Evolutionary conservation across 768 basidiomycete genomes (phyloP), one percentile per base, ranked within the genome.

Genomic region (Lactarius hengduanensis): DNA sequence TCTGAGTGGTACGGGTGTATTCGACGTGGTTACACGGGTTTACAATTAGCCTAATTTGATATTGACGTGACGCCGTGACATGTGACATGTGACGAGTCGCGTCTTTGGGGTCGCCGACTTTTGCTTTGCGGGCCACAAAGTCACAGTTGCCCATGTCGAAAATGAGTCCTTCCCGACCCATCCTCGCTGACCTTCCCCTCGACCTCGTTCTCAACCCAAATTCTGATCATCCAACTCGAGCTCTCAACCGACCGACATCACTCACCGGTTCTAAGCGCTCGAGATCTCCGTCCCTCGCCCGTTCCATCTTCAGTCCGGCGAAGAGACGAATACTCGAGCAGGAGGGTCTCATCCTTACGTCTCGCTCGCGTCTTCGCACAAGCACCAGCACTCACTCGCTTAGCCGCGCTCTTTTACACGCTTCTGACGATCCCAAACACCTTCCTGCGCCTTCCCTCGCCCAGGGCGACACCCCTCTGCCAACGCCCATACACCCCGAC

Each of bases 1-100:
- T 74, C 79, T 81, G 60, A 93, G 89, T n/a, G 96, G 96, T n/a
- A 98, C 96, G 28, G 97, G 96, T 5, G 86, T 87, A 40, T 99
- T 98, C 72, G 96, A 94, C 74, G 84, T 98, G 47, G 84, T 92
- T 64, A 85, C 87, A 84, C 81, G 57, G 18, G 38, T 36, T n/a
- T 16, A 10, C 57, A 30, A 53, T 36, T 28, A 34, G 5, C 9
- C 2, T 32, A 40, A 55, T 34, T 0, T 47, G 10, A 32, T 11
- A 26, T 15, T 47, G 54, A 40, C 2, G 62, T 41, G 50, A 45
- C 32, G 16, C 7, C 8, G 62, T 66, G 67, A 68, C 55, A 55
- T 65, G 67, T 11, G 0, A 9, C 15, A 45, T 64, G 64, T 68
- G 59, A 68, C 67, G 3, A 2, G 38, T 66, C 67, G 67, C 67